Evolutionary conservation across 2,329 filamentous ascomycete species (phyloP), one percentile per base, ranked within the genome.

Genomic region (Ascochyta rabiei): DNA sequence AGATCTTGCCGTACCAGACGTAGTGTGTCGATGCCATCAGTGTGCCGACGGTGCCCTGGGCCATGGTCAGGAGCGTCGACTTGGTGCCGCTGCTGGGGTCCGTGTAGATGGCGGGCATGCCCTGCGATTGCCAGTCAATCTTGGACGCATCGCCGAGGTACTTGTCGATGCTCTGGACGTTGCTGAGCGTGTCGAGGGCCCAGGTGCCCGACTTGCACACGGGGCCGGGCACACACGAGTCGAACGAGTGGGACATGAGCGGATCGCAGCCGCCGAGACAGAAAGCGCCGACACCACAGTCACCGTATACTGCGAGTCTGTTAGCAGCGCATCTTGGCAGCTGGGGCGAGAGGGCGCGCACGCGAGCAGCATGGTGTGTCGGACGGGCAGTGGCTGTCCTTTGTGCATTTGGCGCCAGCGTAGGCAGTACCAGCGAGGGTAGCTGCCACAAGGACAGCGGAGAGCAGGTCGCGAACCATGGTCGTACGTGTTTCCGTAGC

Each of bases 1-100:
- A 89, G 68, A 96, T 88, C 76, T 90, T 96, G 71, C 95, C 95
- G 76, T 98, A 99, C 95, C 95, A 98, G 77, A 99, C 88, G 78
- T 97, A 98, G 63, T 86, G 82, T 53, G 91, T 93, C 61, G 85
- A 87, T 21, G 92, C 89, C 50, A 99, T 79, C 40, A 99, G 85
- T 9, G 95, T 97, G 50, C 95, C 95, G 35, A 91, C 89, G 30
- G 89, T 93, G 66, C 89, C 84, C 61, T 88, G 84, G 37, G 90
- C 86, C 93, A 99, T 96, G 63, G 93, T 98, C 70, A 99, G 81
- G 46, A 97, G 81, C 2, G 95, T 64, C 19, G 74, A 80, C 51
- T 58, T 68, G 52, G 64, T 45, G 31, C 63, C 62, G 37, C 39
- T 61, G 39, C 54, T 51, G 37, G 66, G 66, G 72, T 87, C 84